phyloP scores from a whole-genome alignment of 805 yeast genomes.

The Ogataea trehaloabstinens region DNA sequence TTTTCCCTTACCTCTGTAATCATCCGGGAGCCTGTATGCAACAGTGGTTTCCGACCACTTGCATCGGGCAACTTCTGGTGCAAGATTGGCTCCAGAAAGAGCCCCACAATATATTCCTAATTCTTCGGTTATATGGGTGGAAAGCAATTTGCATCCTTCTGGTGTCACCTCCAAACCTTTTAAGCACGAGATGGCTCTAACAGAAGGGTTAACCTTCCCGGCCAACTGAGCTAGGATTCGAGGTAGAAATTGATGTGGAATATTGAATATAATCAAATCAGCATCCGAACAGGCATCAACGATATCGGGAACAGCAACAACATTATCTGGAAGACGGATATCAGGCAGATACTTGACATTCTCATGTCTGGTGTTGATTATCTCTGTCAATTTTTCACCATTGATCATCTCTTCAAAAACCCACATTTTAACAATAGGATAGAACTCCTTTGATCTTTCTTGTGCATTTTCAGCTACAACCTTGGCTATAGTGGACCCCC shows the following conservation, averaged over 20 bases:
- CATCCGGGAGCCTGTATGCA: conserved; percentile 76
- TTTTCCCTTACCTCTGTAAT: conserved; percentile 62
- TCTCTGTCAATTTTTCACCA: conserved; percentile 81
- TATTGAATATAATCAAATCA: conserved; percentile 87
- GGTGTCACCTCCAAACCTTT: conserved; percentile 91
- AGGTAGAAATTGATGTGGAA: conserved; percentile 94
- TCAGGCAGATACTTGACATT: conserved; percentile 94
- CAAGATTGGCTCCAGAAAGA: conserved; percentile 94
- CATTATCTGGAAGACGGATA: conserved; percentile 79
- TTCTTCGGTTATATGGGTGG: conserved; percentile 73
- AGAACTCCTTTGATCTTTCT: conserved; percentile 69
- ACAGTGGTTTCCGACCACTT: conserved; percentile 98
- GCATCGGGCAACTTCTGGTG: conserved; percentile 93
- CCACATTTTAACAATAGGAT: conserved; percentile 88
- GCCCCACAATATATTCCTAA: conserved; percentile 94
- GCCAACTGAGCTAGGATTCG: conserved; percentile 71
- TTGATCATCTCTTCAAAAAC: conserved; percentile 83
- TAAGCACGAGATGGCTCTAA: conserved; percentile 90
- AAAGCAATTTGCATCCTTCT: conserved; percentile 79
- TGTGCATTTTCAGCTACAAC: conserved; percentile 86
- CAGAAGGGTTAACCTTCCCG: conserved; percentile 67
- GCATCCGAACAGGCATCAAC: conserved; percentile 74
- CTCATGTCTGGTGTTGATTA: conserved; percentile 87
- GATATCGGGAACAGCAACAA: conserved; percentile 84
- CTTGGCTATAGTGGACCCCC: conserved; percentile 98